These are phyloP conservation scores for Athelia sp. DNA, from an alignment of 1,284 basidiomycete genomes.

Conservation along the genomic window DNA sequence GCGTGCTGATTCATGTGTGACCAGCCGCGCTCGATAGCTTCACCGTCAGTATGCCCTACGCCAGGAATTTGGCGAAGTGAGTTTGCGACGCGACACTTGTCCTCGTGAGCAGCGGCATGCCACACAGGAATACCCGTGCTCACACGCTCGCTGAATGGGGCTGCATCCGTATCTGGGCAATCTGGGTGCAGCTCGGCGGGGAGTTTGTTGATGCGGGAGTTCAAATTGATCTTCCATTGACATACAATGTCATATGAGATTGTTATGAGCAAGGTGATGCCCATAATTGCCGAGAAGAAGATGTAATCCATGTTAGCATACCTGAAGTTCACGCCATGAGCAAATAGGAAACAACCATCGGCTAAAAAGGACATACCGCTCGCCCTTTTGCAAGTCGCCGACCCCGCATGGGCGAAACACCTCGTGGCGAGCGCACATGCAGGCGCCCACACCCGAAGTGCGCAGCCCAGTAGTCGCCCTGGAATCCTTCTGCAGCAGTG, in stretches of 20 bases:
- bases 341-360: not conserved
- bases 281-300: constrained; percentile 11
- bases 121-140: constrained; percentile 25
- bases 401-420: constrained; percentile 10
- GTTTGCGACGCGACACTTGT: constrained; percentile 15
- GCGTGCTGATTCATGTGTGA: constrained; percentile 17
- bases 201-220: too few species aligned
- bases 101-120: constrained; percentile 23
- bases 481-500: constrained; percentile 13
- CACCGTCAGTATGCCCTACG: too few species aligned
- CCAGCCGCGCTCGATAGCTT: constrained; percentile 27
- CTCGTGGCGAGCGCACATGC: constrained; percentile 12
- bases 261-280: constrained; percentile 6
- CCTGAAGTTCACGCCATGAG: constrained; percentile 13
- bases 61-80: constrained; percentile 20
- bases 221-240: constrained; percentile 15
- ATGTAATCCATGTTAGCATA: constrained; percentile 23
- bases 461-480: constrained; percentile 5
- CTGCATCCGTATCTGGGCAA: not conserved
- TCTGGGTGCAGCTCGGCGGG: constrained; percentile 2
- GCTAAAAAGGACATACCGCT: constrained; percentile 11
- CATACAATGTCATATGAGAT: constrained; percentile 24
- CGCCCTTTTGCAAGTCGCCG: constrained; percentile 17
- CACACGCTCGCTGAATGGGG: not conserved
- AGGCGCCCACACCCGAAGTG: constrained; percentile 11